Conservation (phyloP, 2,329 filamentous ascomycete species). For the Trichoderma sp. region DNA sequence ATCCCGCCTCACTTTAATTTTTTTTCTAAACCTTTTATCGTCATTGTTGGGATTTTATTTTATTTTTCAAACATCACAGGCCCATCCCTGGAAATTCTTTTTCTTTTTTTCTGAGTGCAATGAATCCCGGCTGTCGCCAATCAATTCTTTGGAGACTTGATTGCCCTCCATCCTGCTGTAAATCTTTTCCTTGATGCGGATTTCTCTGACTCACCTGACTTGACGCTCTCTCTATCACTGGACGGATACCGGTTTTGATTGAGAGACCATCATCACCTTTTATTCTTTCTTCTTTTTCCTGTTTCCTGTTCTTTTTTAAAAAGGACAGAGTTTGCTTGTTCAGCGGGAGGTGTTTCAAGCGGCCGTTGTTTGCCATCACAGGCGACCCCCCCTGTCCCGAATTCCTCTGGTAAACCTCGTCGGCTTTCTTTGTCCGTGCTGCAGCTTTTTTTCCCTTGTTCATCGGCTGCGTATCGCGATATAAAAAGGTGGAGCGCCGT, state of each 20-base stretch:
- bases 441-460: not conserved
- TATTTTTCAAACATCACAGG: too few species aligned
- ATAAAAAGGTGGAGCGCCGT: constrained; percentile 2
- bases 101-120: not conserved
- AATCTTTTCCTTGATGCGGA: constrained; percentile 10
- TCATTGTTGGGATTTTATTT: not conserved
- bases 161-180: not conserved
- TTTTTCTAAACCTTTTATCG: not conserved
- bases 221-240: too few species aligned
- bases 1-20: not conserved
- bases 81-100: not conserved
- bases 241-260: not conserved
- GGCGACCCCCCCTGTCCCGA: not conserved
- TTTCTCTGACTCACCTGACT: constrained; percentile 7
- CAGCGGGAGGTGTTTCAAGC: not conserved
- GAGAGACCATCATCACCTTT: not conserved
- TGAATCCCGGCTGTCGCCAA: not conserved
- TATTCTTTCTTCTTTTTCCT: not conserved
- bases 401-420: not conserved
- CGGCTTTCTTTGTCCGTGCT: not conserved
- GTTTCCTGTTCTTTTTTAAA: not conserved
- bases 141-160: not conserved
- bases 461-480: not conserved
- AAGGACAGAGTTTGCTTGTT: not conserved
- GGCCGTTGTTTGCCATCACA: not conserved